These are phyloP conservation scores for Iberis amara DNA, from an alignment of 441 rosid species.

Conservation along the genomic window DNA sequence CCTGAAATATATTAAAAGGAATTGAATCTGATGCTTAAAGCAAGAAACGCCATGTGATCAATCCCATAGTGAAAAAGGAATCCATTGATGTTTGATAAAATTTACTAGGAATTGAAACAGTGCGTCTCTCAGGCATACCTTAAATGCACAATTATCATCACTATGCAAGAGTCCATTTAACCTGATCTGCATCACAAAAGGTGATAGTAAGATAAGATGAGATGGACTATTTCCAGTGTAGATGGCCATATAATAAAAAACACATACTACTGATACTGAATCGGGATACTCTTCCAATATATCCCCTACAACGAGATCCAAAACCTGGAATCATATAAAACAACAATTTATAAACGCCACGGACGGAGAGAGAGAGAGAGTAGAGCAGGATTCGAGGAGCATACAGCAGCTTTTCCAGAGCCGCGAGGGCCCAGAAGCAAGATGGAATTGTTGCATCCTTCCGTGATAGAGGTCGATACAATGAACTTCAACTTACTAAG, in stretches of 20 bases:
- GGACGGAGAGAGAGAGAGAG: not conserved
- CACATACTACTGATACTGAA: slow-evolving; percentile 62
- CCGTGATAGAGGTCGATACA: slow-evolving; percentile 66
- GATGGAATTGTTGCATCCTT: slow-evolving; percentile 85
- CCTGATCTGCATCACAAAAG: slow-evolving; percentile 58
- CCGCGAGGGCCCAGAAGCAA: slow-evolving; percentile 94
- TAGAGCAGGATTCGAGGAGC: slow-evolving; percentile 2
- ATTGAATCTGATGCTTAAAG: not conserved
- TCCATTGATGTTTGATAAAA: not conserved
- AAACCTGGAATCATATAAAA: slow-evolving; percentile 40
- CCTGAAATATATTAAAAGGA: not conserved
- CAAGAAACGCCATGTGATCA: not conserved
- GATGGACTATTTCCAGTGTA: not conserved
- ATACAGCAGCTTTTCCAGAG: slow-evolving; percentile 84
- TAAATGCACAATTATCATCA: slow-evolving; percentile 76
- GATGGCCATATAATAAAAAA: not conserved
- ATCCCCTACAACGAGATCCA: slow-evolving; percentile 77
- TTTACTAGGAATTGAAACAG: not conserved
- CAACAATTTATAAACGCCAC: not conserved
- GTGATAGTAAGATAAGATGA: slow-evolving; percentile 15
- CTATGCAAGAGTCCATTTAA: slow-evolving; percentile 85
- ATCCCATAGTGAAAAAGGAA: slow-evolving; percentile 2
- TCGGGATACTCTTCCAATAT: slow-evolving; percentile 66
- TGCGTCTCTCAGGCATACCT: slow-evolving; percentile 38
- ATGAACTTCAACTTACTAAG: slow-evolving; percentile 72